Conservation (phyloP, 306 rosid species). For the Cyclanthera cordifolia region DNA sequence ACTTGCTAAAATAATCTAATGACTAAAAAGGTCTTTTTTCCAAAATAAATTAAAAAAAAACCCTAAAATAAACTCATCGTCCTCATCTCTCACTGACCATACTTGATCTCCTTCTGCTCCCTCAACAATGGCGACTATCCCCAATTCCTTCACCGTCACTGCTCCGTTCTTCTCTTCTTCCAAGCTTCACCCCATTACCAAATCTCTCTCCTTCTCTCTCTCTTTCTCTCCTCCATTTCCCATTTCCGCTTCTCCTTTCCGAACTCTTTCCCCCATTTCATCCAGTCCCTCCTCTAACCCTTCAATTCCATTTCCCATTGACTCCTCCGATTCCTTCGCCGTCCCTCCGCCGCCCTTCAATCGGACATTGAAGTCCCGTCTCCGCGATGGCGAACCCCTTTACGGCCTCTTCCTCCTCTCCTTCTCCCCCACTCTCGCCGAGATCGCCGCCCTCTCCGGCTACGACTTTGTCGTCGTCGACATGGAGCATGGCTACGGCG, state of each 20-base stretch:
- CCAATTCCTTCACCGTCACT: constrained; percentile 2
- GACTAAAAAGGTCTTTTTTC: no score
- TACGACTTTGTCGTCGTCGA: constrained; percentile 68
- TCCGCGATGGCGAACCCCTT: constrained; percentile 51
- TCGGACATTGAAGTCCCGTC: constrained; percentile 48
- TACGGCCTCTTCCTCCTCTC: constrained; percentile 67
- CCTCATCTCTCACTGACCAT: background rate
- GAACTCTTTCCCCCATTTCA: constrained; percentile 21
- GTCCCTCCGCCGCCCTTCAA: background rate
- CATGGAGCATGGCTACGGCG: constrained; percentile 83
- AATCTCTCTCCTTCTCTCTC: background rate
- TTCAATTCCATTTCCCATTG: constrained; percentile 16
- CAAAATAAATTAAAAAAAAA: no score
- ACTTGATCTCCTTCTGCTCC: background rate
- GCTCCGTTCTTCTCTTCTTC: constrained; percentile 7
- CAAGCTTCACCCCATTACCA: background rate
- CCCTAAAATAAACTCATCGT: background rate
- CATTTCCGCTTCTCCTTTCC: constrained; percentile 18
- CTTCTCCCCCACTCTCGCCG: constrained; percentile 73
- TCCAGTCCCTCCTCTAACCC: constrained; percentile 3
- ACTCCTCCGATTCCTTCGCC: constrained; percentile 22
- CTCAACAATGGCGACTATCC: background rate
- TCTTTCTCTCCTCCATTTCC: background rate
- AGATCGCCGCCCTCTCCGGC: constrained; percentile 66
- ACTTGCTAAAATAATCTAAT: no score